These are phyloP conservation scores for Apophysomyces trapeziformis DNA, from an alignment of 371 early-diverging fungal species.

Conservation along the genomic window DNA sequence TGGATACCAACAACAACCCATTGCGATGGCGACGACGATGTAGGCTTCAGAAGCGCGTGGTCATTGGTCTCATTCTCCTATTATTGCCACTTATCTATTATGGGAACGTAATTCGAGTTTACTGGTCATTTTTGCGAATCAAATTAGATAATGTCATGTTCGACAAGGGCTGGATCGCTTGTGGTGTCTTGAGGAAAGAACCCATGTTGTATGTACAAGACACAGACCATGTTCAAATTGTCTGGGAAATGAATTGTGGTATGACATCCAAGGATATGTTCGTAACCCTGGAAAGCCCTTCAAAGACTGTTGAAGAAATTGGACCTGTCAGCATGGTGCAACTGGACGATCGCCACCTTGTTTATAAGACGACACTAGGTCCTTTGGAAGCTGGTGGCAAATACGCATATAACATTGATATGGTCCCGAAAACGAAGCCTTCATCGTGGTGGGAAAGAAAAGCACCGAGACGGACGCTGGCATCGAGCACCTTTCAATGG, in stretches of 20 bases:
- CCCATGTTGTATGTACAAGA: constrained; percentile 62
- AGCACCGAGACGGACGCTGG: constrained; percentile 27
- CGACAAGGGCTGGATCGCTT: constrained; percentile 55
- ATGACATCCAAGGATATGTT: constrained; percentile 46
- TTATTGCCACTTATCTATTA: constrained; percentile 39
- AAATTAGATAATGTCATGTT: constrained; percentile 57
- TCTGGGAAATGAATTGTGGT: constrained; percentile 67
- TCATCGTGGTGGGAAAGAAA: not conserved
- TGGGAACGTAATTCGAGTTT: constrained; percentile 37
- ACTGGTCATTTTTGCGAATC: constrained; percentile 46
- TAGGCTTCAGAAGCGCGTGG: constrained; percentile 39
- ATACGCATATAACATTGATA: constrained; percentile 39
- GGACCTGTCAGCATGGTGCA: constrained; percentile 26
- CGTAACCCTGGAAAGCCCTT: constrained; percentile 33
- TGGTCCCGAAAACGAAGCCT: not conserved
- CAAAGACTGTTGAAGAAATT: constrained; percentile 5
- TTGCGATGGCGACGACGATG: constrained; percentile 34
- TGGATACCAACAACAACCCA: not conserved
- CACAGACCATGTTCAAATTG: constrained; percentile 53
- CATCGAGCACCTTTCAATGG: constrained; percentile 38
- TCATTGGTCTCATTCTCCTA: constrained; percentile 24
- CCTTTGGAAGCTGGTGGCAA: constrained; percentile 39
- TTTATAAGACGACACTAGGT: constrained; percentile 57
- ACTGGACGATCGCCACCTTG: constrained; percentile 53
- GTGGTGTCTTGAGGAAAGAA: constrained; percentile 57